Evolutionary conservation across 306 rosid genomes (phyloP), one percentile per base, ranked within the genome.

Genomic region (Trichosanthes cucumerina): DNA sequence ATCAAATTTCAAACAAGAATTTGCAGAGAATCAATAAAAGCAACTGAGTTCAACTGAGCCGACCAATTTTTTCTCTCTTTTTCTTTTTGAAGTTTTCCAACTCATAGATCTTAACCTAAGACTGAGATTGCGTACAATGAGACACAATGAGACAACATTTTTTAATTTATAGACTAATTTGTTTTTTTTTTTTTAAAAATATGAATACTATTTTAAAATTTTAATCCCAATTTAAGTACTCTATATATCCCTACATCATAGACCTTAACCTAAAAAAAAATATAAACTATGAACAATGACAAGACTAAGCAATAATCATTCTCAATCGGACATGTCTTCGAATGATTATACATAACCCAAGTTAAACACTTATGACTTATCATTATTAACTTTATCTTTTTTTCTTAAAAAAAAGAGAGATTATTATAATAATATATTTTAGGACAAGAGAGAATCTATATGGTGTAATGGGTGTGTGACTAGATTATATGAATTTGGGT

Each of bases 381-480:
- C 46, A 33, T 36, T 65, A 18, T 65, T 28, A 65, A 65, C 46
- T 65, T 64, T 64, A 64, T 34, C 39, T 6, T 18, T 28, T 28
- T 2, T 6, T 64, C 8, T 65, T 41, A 12, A 59, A 14, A 44
- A 9, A 2, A n/a, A n/a, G n/a, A n/a, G n/a, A 44, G 8, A 23
- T 63, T 31, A 63, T 63, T 33, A 63, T 28, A 31, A 60, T 60
- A 60, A 26, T 56, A 15, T 13, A 56, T 56, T 56, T n/a, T 56
- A 56, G 28, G 62, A 60, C 66, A n/a, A n/a, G n/a, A 28, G 43
- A 63, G 70, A 63, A 63, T 33, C 72, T 65, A 65, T 65, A 65
- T 34, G 3, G 24, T 36, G 47, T 65, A 65, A 65, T 36, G 26
- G 46, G 12, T 15, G 47, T 33, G 47, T 36, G 72, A 64, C 14